Evolutionary conservation across 2,329 filamentous ascomycete genomes (phyloP).

Genomic region (Penicillium brevicompactum): DNA sequence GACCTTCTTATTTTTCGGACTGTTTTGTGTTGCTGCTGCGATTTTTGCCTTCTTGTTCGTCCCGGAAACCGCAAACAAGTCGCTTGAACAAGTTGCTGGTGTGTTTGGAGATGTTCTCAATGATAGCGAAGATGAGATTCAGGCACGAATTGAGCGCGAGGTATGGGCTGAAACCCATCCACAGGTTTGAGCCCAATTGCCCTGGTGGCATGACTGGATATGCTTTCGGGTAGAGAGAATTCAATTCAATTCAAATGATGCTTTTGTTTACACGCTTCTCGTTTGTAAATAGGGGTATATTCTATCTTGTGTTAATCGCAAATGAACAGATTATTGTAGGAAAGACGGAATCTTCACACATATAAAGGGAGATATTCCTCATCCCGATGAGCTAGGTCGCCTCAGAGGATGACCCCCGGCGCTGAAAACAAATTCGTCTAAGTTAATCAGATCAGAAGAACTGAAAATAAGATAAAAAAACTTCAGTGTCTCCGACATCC

Average conservation of each 20-base stretch:
- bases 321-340: too few species aligned
- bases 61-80: conserved; percentile 1
- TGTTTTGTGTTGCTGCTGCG: conserved; percentile 48
- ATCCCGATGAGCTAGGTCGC: not conserved
- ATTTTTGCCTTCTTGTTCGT: conserved; percentile 8
- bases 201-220: too few species aligned
- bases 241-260: too few species aligned
- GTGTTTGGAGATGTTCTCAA: conserved; percentile 6
- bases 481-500: conserved; percentile 88
- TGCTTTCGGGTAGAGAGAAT: too few species aligned
- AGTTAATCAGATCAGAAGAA: conserved; percentile 63
- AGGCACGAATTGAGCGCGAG: conserved; percentile 2
- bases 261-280: too few species aligned
- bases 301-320: too few species aligned
- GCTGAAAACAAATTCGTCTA: conserved; percentile 60
- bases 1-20: conserved; percentile 57
- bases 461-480: conserved; percentile 86
- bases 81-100: conserved; percentile 6
- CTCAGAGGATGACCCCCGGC: conserved; percentile 58
- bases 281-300: too few species aligned
- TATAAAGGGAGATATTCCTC: not conserved
- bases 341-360: not conserved
- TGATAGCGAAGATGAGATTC: conserved; percentile 2
- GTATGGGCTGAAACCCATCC: conserved; percentile 3
- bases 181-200: not conserved